Evolutionary conservation across 331 rosid species (phyloP).

Genomic region (Saraca asoca): DNA sequence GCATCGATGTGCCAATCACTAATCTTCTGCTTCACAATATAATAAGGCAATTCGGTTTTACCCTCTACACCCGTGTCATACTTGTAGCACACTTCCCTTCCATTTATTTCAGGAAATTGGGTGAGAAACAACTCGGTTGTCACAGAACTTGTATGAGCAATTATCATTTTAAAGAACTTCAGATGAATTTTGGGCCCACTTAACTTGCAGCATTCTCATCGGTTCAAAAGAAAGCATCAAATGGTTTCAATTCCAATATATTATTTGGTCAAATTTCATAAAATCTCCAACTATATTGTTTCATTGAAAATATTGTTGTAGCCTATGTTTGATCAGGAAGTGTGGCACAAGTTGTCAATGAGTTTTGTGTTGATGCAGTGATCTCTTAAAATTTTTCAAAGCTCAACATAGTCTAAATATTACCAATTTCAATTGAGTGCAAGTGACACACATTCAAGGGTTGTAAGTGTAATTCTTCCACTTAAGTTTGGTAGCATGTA

Average conservation of each 20-base stretch:
- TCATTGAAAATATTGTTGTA: background rate
- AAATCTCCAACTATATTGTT: slow-evolving; percentile 16
- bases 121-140: background rate
- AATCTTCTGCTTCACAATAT: background rate
- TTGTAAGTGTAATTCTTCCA: background rate
- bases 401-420: background rate
- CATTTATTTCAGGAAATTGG: background rate
- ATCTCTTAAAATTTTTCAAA: background rate
- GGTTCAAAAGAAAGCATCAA: background rate
- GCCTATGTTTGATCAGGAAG: background rate
- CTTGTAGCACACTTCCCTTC: background rate
- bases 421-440: background rate
- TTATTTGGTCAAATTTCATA: background rate
- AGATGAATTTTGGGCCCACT: background rate
- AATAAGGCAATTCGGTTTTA: background rate
- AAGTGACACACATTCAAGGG: background rate
- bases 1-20: too few species aligned
- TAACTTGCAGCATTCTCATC: slow-evolving; percentile 11
- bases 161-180: slow-evolving; percentile 2
- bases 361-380: background rate
- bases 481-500: slow-evolving; percentile 2
- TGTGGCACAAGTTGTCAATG: background rate
- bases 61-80: background rate
- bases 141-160: background rate
- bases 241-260: background rate